A percentile compares a stretch with the other conserved stretches of the same genome.
Evolutionary conservation across 2,329 filamentous ascomycete genomes (phyloP).

Genomic region (Chalara sp.): DNA sequence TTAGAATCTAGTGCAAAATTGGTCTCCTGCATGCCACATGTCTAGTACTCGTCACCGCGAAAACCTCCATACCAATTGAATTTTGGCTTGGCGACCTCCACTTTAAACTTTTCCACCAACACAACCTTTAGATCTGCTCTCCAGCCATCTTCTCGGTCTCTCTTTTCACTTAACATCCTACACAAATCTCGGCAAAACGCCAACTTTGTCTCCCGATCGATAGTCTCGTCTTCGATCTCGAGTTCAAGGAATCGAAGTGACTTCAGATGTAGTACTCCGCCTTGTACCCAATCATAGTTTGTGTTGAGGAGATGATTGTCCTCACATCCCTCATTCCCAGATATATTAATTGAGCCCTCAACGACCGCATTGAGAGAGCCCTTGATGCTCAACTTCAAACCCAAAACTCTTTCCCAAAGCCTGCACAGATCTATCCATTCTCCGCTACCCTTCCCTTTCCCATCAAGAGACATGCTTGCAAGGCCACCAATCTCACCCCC

Average conservation of each 20-base stretch:
- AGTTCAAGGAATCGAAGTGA: conserved; percentile 9
- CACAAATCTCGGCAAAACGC: conserved; percentile 10
- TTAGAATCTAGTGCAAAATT: no score
- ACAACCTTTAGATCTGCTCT: conserved; percentile 4
- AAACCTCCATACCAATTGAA: no score
- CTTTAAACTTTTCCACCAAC: conserved; percentile 5
- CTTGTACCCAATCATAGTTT: conserved; percentile 7
- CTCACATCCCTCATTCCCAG: not conserved
- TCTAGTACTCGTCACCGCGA: no score
- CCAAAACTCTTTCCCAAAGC: no score
- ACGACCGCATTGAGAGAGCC: no score
- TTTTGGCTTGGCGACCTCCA: not conserved
- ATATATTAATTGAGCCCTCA: no score
- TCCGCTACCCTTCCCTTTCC: no score
- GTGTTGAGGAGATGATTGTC: conserved; percentile 6
- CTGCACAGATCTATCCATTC: no score
- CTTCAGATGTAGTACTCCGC: conserved; percentile 5
- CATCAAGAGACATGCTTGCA: no score
- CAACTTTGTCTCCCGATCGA: conserved; percentile 5
- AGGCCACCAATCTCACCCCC: no score
- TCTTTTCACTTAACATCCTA: not conserved
- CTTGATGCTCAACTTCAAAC: no score
- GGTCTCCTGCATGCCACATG: no score
- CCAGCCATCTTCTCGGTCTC: not conserved
- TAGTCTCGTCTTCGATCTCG: conserved; percentile 12